phyloP scores from a whole-genome alignment of 345 rosid species.

The Brassica juncea region DNA sequence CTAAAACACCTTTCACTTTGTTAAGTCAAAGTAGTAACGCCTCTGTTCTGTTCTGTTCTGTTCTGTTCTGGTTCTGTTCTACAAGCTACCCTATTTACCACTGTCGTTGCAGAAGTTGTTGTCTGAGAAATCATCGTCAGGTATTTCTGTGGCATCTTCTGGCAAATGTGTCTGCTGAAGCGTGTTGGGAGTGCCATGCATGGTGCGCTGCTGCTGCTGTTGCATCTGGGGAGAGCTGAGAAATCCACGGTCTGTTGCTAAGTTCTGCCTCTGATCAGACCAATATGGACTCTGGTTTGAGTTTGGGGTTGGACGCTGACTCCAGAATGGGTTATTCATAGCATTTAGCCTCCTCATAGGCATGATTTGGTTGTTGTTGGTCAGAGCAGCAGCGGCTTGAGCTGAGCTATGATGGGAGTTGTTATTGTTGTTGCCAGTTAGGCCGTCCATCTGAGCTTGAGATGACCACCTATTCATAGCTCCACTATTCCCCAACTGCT shows the following conservation, averaged over 20 bases:
- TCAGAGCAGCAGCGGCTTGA: conserved; percentile 37
- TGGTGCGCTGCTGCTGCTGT: conserved; percentile 18
- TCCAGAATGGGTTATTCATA: conserved; percentile 27
- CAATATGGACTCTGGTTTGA: conserved; percentile 34
- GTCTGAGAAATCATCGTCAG: conserved; percentile 23
- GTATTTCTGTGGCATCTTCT: conserved; percentile 30
- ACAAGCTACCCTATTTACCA: conserved; percentile 29
- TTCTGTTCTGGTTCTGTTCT: not conserved
- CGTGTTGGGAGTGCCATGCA: conserved; percentile 14
- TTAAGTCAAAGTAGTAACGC: conserved; percentile 28
- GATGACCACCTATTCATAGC: conserved; percentile 13
- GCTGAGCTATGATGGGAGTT: conserved; percentile 17
- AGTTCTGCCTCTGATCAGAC: conserved; percentile 33
- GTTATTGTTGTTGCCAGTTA: conserved; percentile 21
- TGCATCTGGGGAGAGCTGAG: conserved; percentile 32
- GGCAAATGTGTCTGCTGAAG: conserved; percentile 34
- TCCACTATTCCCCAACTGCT: conserved; percentile 26
- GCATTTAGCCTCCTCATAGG: conserved; percentile 38
- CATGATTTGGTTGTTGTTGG: conserved; percentile 41
- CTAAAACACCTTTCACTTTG: conserved; percentile 25
- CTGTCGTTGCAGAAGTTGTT: conserved; percentile 29
- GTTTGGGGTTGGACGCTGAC: conserved; percentile 16
- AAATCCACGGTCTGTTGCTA: conserved; percentile 20
- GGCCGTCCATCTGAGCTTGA: conserved; percentile 34
- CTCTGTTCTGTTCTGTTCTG: conserved; percentile 2